A percentile compares a stretch with the other conserved stretches of the same genome.
Evolutionary conservation across 768 basidiomycete genomes (phyloP).

Genomic region (Amanita phalloides): DNA sequence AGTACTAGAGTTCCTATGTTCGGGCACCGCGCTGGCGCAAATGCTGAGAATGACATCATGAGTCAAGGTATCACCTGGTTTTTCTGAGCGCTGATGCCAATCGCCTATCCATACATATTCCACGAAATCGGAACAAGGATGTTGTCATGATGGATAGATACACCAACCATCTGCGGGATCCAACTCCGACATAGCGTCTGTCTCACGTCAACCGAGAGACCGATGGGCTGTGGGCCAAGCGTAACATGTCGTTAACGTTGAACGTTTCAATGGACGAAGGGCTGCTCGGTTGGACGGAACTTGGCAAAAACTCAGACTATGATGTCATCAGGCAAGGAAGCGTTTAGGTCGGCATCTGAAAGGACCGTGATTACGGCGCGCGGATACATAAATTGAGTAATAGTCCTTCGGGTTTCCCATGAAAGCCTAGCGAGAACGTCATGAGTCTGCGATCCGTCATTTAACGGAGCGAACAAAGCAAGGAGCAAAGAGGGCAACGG

Average conservation of each 20-base stretch:
- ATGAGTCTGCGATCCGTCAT: background rate
- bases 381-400: background rate
- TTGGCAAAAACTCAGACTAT: background rate
- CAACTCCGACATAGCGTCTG: background rate
- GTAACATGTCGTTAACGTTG: background rate
- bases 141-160: background rate
- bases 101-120: background rate
- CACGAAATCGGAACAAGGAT: background rate
- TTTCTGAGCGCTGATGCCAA: background rate
- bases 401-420: constrained; percentile 1
- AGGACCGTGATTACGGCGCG: background rate
- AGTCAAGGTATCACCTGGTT: background rate
- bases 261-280: background rate
- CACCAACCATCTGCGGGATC: background rate
- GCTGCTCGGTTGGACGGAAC: background rate
- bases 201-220: background rate
- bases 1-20: background rate
- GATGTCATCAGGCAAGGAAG: background rate
- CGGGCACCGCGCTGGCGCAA: background rate
- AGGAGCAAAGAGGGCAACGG: background rate
- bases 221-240: background rate
- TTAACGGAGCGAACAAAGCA: background rate
- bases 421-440: background rate
- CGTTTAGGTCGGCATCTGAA: background rate
- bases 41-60: background rate